Evolutionary conservation across 495 filamentous ascomycete genomes (phyloP), one percentile per base, ranked within the genome.

Genomic region (Podospora pseudopauciseta): DNA sequence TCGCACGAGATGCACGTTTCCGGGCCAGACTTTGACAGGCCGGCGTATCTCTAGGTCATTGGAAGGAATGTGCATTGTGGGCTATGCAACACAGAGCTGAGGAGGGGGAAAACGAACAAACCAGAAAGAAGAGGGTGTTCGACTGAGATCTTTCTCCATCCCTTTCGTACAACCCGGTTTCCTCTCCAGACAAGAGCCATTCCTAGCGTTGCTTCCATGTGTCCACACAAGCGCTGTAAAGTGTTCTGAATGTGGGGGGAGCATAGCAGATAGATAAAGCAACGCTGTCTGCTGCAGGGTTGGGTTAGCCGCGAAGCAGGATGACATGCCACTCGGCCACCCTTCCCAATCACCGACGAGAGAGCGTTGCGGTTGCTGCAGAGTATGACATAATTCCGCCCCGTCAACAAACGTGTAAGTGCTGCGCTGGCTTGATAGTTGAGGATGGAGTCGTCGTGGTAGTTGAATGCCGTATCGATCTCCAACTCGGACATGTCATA

Each of bases 361-460:
- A 28, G 63, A 59, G 67, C 34, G 5, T 58, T 32, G 49, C n/a
- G 32, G 58, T 44, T 27, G 6, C 55, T 49, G 39, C 39, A 18
- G 39, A 49, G 39, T 49, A 70, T 70, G 68, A 70, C 68, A 70
- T 70, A 70, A 70, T 70, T 55, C 64, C 27, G 60, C 59, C 60
- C 23, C 39, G 60, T 19, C 20, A 26, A 18, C 54, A 18, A 15
- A 26, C 19, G 23, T 34, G 56, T 4, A 59, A 23, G 58, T n/a
- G 20, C 44, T 13, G 56, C 34, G 26, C 62, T 20, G 60, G 18
- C 49, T 32, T 58, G 60, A 39, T 61, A 23, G 39, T 63, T 16
- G 34, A 57, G 19, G 19, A 55, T 20, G 61, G 64, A 39, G 27
- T 49, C 4, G 56, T 3, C 32, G 26, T 9, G 20, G 62, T 64